These are phyloP conservation scores for Wickerhamiella shivajii DNA, from an alignment of 805 yeast genomes.

Conservation along the genomic window DNA sequence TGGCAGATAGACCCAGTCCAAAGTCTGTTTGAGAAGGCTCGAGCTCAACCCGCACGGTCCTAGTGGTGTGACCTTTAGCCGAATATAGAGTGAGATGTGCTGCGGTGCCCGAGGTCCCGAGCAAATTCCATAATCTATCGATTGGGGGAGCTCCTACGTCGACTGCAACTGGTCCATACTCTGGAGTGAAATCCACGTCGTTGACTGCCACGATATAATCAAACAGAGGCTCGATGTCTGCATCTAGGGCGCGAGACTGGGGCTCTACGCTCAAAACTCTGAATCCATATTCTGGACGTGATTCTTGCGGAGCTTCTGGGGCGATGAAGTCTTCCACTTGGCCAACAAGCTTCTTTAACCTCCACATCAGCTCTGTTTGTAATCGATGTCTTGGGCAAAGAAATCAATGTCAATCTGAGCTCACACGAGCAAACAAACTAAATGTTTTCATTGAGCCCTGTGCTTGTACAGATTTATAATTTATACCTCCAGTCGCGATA, in stretches of 20 bases:
- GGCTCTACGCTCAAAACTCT: slow-evolving; percentile 39
- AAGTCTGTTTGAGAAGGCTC: slow-evolving; percentile 33
- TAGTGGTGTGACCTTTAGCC: slow-evolving; percentile 48
- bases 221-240: slow-evolving; percentile 69
- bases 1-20: slow-evolving; percentile 48
- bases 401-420: too few relatives aligned
- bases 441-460: too few relatives aligned
- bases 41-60: slow-evolving; percentile 9
- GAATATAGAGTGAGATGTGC: slow-evolving; percentile 60
- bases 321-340: slow-evolving; percentile 29
- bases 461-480: too few relatives aligned
- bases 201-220: slow-evolving; percentile 76
- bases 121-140: slow-evolving; percentile 11
- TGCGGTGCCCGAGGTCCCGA: slow-evolving; percentile 14
- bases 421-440: too few relatives aligned
- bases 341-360: slow-evolving; percentile 37
- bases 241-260: slow-evolving; percentile 33
- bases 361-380: slow-evolving; percentile 4
- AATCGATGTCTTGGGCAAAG: slow-evolving; percentile 53
- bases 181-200: slow-evolving; percentile 24
- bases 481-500: too few relatives aligned
- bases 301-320: slow-evolving; percentile 16
- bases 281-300: slow-evolving; percentile 33
- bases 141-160: slow-evolving; percentile 4
- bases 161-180: slow-evolving; percentile 3